Base-by-base conservation (phyloP, 441 rosid genomes). In the Hypseocharis bilobata region DNA sequence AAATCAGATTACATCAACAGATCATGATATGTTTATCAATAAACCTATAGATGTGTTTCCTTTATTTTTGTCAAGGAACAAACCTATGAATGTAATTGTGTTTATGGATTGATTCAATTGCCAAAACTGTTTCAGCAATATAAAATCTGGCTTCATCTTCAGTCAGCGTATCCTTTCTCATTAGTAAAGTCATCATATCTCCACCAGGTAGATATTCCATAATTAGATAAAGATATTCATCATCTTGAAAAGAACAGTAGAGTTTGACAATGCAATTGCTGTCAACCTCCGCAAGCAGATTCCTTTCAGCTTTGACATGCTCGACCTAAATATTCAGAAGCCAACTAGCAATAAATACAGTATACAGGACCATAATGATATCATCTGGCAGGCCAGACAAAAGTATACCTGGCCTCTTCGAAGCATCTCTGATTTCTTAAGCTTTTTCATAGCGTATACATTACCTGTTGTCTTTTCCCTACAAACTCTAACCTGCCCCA, bases 11-110 rank as follows among this genome's bases (percentile, higher is more conserved):
- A 49, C 20, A 54, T 16, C 60, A 42, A 44, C 1, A 34, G 25
- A 72, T n/a, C 42, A 49, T 44, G 3, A 11, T 54, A 57, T 42
- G 36, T 65, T 40, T 4, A 23, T 58, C 52, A 29, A 64, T 75
- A 64, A 64, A 87, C 96, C 96, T 87, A 76, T 87, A 91, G 59
- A 89, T 87, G 66, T 89, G 45, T 40, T 40, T n/a, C 3, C 47
- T 11, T 42, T 40, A 1, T 54, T 25, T 10, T 25, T 25, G 59
- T 54, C 57, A 51, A 25, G 40, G 23, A 58, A 58, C 62, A 30
- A 26, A 73, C 77, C 73, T 64, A 61, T 68, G 77, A 28, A 68
- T 73, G 65, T 73, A 73, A 54, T 73, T 73, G 29, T 73, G 77
- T 60, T 64, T 73, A 26, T 73, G 77, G 59, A 73, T 73, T 68